phyloP scores from a whole-genome alignment of 331 rosid genomes.

The Malus hybrid region DNA sequence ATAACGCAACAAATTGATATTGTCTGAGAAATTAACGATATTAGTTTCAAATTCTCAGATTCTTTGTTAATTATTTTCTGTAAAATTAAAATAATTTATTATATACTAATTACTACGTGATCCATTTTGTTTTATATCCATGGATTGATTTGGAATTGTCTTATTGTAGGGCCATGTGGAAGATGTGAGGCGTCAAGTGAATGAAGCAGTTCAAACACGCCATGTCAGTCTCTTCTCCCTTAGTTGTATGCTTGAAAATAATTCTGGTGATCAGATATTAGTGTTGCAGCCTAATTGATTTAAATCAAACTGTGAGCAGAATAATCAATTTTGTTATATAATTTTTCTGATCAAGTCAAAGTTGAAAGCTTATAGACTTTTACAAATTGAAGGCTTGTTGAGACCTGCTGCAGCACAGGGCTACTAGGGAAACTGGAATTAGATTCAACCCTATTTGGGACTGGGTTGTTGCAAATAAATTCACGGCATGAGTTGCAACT shows the following conservation, averaged over 20 bases:
- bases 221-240: slow-evolving; percentile 56
- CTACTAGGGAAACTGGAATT: neutral
- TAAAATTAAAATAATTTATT: neutral
- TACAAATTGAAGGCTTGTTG: neutral
- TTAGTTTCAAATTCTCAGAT: neutral
- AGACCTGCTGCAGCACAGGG: neutral
- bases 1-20: neutral
- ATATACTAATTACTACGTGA: neutral
- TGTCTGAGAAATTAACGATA: neutral
- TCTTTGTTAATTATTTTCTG: slow-evolving; percentile 21
- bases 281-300: neutral
- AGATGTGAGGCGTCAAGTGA: slow-evolving; percentile 84
- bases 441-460: neutral
- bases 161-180: slow-evolving; percentile 74
- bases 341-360: neutral
- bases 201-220: slow-evolving; percentile 93
- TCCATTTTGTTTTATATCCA: neutral
- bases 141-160: slow-evolving; percentile 20
- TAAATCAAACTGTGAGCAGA: neutral
- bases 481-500: neutral
- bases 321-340: neutral
- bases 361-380: neutral
- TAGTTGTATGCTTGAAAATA: slow-evolving; percentile 5
- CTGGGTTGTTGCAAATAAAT: neutral
- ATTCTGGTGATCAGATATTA: neutral